Base-by-base conservation (phyloP, 768 basidiomycete species). In the Lentinula guzmanii region DNA sequence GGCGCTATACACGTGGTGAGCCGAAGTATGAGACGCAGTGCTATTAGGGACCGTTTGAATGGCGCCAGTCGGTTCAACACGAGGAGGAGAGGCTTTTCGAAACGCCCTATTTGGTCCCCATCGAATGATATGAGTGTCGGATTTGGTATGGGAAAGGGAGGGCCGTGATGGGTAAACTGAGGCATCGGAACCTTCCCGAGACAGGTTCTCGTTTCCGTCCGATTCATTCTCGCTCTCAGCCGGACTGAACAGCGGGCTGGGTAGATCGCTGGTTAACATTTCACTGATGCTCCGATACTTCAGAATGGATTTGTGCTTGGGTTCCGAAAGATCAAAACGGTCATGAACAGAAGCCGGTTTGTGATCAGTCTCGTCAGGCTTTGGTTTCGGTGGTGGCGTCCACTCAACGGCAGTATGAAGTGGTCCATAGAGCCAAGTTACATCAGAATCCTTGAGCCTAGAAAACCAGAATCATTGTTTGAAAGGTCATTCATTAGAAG, bases 381-480 rank as follows among this genome's bases (percentile, higher is more conserved):
- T 69, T 41, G 81, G 82, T 69, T 84, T 86, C 1, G 86, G 82
- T 0, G 86, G 85, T 3, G 87, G 89, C 3, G 86, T 80, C 76
- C 89, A 90, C 66, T 93, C 93, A 50, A 87, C 86, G n/a, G 93
- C 93, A 0, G 94, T 93, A 72, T 99, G 96, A 0, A 99, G 79
- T 21, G 96, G 96, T 0, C 96, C 96, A 69, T 99, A 98, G 0
- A 99, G 84, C 96, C 96, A 99, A 1, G 97, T 99, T 43, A 98
- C 96, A 72, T 99, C 96, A 5, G 92, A 95, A 74, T 99, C 96
- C 74, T 99, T 99, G 68, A 99, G 86, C 96, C 96, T 98, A 77
- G 3, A 52, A n/a, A 60, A 28, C 58, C 54, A 48, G 45, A 46
- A 45, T 37, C 46, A 52, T 45, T 2, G 15, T 42, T 28, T 39